Conservation (phyloP, 1,139 yeast species). For the Geotrichum carabidarum region DNA sequence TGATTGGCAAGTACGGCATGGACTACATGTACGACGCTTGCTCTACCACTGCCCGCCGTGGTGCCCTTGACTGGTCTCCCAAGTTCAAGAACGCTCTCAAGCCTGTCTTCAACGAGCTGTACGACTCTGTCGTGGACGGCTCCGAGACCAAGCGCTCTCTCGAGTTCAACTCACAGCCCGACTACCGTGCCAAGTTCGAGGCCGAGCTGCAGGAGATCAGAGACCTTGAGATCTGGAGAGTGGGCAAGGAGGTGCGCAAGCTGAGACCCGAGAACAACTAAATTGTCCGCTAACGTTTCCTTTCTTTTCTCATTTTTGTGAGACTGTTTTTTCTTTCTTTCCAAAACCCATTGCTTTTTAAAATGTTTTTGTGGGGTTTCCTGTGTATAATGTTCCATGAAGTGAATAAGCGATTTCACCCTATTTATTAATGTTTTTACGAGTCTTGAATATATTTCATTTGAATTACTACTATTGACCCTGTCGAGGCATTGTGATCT, state of each 20-base stretch:
- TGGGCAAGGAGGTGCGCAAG: conserved; percentile 99
- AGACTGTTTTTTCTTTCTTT: not conserved
- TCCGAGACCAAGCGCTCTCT: conserved; percentile 96
- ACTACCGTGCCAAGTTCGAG: conserved; percentile 96
- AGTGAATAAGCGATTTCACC: conserved; percentile 21
- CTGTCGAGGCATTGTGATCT: no score
- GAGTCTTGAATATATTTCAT: conserved; percentile 1
- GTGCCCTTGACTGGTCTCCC: conserved; percentile 99
- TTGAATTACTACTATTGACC: not conserved
- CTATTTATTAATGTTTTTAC: conserved; percentile 18
- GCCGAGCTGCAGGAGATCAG: conserved; percentile 88
- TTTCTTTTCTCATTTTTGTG: not conserved
- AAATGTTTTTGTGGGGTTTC: conserved; percentile 17
- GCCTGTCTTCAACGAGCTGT: conserved; percentile 95
- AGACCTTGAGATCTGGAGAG: conserved; percentile 98
- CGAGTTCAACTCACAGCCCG: conserved; percentile 95
- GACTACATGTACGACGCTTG: conserved; percentile 99
- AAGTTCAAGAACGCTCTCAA: conserved; percentile 96
- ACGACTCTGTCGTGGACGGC: conserved; percentile 93
- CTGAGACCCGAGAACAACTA: conserved; percentile 98
- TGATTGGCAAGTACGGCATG: conserved; percentile 99
- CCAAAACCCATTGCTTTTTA: conserved; percentile 15
- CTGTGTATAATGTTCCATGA: conserved; percentile 22
- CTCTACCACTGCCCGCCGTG: conserved; percentile 99
- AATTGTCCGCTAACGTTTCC: conserved; percentile 21